These are phyloP conservation scores for Trichoderma parareesei DNA, from an alignment of 495 filamentous ascomycete species.

Conservation along the genomic window DNA sequence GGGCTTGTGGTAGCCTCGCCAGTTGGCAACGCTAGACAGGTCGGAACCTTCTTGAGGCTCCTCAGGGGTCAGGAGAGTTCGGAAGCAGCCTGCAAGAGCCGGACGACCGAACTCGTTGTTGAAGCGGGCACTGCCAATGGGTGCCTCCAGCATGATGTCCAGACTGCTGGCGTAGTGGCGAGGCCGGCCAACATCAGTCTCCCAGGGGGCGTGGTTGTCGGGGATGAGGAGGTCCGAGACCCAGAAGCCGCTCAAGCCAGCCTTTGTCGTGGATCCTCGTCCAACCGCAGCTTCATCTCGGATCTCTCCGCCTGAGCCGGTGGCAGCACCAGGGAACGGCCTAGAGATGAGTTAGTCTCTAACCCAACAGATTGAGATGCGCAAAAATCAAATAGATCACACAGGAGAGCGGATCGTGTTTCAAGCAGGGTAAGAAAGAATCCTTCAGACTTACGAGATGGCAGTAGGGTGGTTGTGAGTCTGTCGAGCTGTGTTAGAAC, in stretches of 20 bases:
- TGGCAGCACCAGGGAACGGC: conserved; percentile 71
- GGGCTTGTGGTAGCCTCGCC: conserved; percentile 92
- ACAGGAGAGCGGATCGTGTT: no score
- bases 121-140: conserved; percentile 86
- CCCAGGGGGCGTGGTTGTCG: conserved; percentile 74
- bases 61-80: conserved; percentile 68
- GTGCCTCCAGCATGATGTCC: conserved; percentile 95
- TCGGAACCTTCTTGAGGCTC: conserved; percentile 44
- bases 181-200: conserved; percentile 81
- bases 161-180: conserved; percentile 85
- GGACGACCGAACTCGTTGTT: conserved; percentile 99
- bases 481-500: conserved; percentile 7
- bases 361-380: no score
- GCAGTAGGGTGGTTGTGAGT: conserved; percentile 98
- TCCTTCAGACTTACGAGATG: conserved; percentile 46
- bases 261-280: conserved; percentile 85
- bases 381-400: conserved; percentile 28
- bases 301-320: conserved; percentile 91
- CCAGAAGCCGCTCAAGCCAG: conserved; percentile 85
- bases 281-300: conserved; percentile 92
- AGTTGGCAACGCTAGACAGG: conserved; percentile 45
- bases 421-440: no score
- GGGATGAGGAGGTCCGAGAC: conserved; percentile 91
- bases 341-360: neutral
- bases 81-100: conserved; percentile 79